Percentiles rank a stretch among this genome's conserved stretches.
phyloP scores from a whole-genome alignment of 176 grass and related monocot genomes.

The Pontederia crassipes region DNA sequence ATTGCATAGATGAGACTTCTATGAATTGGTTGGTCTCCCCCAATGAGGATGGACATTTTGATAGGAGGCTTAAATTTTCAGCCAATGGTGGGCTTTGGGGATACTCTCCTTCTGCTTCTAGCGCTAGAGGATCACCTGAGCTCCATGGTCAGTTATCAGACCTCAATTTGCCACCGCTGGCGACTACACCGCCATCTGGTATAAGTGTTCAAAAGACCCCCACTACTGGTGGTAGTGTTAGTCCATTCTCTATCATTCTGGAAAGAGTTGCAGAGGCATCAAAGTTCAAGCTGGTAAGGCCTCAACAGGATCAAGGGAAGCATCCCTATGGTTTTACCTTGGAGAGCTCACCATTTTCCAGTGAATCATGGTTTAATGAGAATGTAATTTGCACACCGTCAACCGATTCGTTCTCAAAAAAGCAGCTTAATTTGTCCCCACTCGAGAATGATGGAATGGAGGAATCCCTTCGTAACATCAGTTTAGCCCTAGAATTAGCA shows the following conservation, averaged over 20 bases:
- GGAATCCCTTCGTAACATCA: constrained; percentile 44
- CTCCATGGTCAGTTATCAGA: constrained; percentile 21
- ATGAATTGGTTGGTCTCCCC: constrained; percentile 47
- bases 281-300: constrained; percentile 24
- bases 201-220: constrained; percentile 53
- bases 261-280: constrained; percentile 68
- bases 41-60: constrained; percentile 16
- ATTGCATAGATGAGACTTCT: constrained; percentile 38
- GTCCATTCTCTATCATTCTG: constrained; percentile 92
- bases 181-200: constrained; percentile 35
- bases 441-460: constrained; percentile 36
- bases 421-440: constrained; percentile 9
- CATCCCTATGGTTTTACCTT: neutral
- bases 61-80: constrained; percentile 5
- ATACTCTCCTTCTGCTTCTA: constrained; percentile 31
- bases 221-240: constrained; percentile 54
- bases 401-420: constrained; percentile 17
- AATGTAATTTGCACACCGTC: neutral
- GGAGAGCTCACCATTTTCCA: constrained; percentile 12
- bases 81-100: constrained; percentile 32
- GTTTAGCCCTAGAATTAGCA: constrained; percentile 24
- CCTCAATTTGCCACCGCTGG: constrained; percentile 22
- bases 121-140: constrained; percentile 25
- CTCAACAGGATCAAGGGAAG: constrained; percentile 26
- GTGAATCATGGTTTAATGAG: constrained; percentile 19